phyloP scores from a whole-genome alignment of 2,329 filamentous ascomycete genomes.

The Herpotrichia juniperi region DNA sequence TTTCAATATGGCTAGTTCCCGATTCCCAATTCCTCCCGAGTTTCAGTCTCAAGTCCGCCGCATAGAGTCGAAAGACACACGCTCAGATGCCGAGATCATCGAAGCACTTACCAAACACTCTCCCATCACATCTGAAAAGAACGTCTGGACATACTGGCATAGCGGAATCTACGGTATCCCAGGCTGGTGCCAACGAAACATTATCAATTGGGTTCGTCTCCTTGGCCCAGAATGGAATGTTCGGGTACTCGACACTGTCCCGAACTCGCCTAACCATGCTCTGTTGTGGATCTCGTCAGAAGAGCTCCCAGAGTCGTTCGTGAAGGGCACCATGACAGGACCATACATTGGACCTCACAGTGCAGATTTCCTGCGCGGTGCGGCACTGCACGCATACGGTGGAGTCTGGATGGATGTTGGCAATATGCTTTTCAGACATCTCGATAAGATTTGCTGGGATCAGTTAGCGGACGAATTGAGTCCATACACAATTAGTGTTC shows the following conservation, averaged over 20 bases:
- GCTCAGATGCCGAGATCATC: conserved; percentile 28
- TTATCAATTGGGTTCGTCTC: conserved; percentile 49
- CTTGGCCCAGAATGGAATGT: conserved; percentile 49
- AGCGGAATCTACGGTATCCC: conserved; percentile 43
- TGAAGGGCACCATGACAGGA: conserved; percentile 53
- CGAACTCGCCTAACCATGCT: conserved; percentile 47
- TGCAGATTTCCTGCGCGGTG: conserved; percentile 56
- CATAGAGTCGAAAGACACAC: conserved; percentile 22
- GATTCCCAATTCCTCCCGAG: conserved; percentile 17
- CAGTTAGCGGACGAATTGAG: conserved; percentile 45
- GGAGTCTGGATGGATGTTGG: conserved; percentile 53
- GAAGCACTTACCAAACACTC: conserved; percentile 14
- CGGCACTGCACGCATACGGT: conserved; percentile 47
- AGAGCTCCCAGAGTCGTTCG: conserved; percentile 46
- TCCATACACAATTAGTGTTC: conserved; percentile 37
- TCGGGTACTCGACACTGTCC: conserved; percentile 48
- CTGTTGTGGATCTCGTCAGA: conserved; percentile 44
- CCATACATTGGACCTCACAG: conserved; percentile 52
- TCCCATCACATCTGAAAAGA: conserved; percentile 47
- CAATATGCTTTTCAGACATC: conserved; percentile 43
- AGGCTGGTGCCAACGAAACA: conserved; percentile 49
- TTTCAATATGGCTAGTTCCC: conserved; percentile 7
- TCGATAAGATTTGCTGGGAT: conserved; percentile 50
- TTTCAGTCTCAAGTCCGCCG: conserved; percentile 19
- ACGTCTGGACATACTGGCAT: conserved; percentile 52